These are phyloP conservation scores for Saussurea involucrata DNA, from an alignment of 129 eudicot genomes.

Conservation along the genomic window DNA sequence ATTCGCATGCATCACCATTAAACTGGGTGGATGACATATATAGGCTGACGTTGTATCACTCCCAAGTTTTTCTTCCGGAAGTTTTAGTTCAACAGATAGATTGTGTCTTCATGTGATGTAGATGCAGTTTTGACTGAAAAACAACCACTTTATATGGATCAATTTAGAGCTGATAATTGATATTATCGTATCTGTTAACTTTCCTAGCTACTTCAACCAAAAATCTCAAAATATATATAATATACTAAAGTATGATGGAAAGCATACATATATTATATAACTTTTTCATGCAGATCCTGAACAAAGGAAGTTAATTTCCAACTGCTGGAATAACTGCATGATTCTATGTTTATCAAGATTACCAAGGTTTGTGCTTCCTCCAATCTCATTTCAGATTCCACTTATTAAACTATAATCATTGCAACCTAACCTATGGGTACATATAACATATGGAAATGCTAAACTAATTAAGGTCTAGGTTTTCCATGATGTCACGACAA, in stretches of 20 bases:
- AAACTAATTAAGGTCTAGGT: neutral
- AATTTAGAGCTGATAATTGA: slow-evolving; percentile 1
- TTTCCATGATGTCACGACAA: neutral
- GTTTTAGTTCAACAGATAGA: neutral
- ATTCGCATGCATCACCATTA: too few species aligned
- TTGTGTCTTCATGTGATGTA: neutral
- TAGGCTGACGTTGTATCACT: neutral
- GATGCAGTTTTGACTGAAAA: neutral
- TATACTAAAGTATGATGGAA: too few species aligned
- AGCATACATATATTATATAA: neutral
- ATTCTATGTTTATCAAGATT: neutral
- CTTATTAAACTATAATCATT: neutral
- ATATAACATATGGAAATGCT: neutral
- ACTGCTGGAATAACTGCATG: neutral
- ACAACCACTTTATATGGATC: neutral
- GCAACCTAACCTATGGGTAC: neutral
- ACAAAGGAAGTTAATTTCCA: neutral
- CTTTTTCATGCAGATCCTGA: neutral
- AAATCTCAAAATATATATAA: too few species aligned
- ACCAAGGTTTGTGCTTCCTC: neutral
- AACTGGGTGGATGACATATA: slow-evolving; percentile 1
- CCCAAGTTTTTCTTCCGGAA: slow-evolving; percentile 2
- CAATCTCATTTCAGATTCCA: neutral
- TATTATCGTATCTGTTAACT: neutral
- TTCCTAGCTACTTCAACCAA: neutral